These are phyloP conservation scores for Pleurotus cornucopiae DNA, from an alignment of 768 basidiomycete genomes.

Conservation along the genomic window DNA sequence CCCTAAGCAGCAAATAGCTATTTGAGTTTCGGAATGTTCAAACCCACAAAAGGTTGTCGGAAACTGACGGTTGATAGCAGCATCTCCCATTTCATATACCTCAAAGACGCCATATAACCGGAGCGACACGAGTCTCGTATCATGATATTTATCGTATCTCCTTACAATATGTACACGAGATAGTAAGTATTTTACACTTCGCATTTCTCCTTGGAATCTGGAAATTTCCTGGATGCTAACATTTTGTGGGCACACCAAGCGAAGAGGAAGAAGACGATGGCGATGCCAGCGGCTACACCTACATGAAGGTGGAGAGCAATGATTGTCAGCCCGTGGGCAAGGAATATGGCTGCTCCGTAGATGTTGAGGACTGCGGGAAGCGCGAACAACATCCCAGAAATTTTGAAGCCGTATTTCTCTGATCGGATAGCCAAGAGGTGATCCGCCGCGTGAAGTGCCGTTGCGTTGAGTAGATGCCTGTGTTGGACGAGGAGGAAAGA, in stretches of 20 bases:
- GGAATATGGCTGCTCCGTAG: conserved; percentile 38
- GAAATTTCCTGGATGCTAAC: neutral
- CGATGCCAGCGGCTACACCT: conserved; percentile 4
- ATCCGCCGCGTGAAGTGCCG: conserved; percentile 10
- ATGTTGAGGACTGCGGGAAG: conserved; percentile 50
- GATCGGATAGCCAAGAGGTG: conserved; percentile 36
- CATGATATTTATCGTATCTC: no score
- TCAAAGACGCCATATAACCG: conserved; percentile 27
- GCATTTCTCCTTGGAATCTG: neutral
- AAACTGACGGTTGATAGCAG: conserved; percentile 67
- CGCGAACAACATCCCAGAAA: conserved; percentile 44
- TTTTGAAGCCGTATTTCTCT: conserved; percentile 39
- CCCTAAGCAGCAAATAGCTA: conserved; percentile 26
- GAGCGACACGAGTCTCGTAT: conserved; percentile 13
- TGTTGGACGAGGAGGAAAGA: conserved; percentile 32
- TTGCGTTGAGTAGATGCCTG: conserved; percentile 25
- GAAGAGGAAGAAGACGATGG: conserved; percentile 1
- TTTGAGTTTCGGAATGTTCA: conserved; percentile 87
- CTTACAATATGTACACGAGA: no score
- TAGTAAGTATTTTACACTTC: neutral
- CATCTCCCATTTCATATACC: conserved; percentile 11
- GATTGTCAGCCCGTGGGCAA: conserved; percentile 25
- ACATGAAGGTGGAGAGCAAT: conserved; percentile 11
- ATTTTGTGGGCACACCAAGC: neutral
- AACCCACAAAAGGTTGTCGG: conserved; percentile 73